phyloP scores from a whole-genome alignment of 2,329 filamentous ascomycete genomes.

The Colletotrichum sp. region DNA sequence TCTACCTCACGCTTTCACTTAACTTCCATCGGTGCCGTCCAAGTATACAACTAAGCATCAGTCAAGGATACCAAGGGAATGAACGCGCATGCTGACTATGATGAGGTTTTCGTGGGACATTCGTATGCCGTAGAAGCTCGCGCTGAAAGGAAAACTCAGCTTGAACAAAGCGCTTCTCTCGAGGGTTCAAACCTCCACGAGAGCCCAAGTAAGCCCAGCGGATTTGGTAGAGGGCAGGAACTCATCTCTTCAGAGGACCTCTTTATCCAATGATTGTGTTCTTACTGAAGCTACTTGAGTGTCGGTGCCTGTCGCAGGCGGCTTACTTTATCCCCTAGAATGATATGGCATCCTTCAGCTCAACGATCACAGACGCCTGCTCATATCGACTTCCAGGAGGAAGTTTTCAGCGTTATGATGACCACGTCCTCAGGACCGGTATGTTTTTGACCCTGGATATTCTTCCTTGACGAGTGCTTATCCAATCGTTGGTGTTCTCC shows the following conservation, averaged over 20 bases:
- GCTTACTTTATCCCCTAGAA: background rate
- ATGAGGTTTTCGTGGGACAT: background rate
- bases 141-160: rapidly evolving
- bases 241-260: background rate
- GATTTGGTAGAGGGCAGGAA: background rate
- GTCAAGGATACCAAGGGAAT: background rate
- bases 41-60: background rate
- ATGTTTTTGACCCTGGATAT: background rate
- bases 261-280: background rate
- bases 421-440: background rate
- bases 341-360: background rate
- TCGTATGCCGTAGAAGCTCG: background rate
- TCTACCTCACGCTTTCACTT: background rate
- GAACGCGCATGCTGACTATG: background rate
- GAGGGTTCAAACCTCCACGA: background rate
- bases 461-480: background rate
- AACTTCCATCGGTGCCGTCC: background rate
- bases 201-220: background rate
- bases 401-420: background rate
- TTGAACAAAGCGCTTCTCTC: background rate
- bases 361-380: background rate
- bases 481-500: rapidly evolving
- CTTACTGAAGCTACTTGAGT: background rate
- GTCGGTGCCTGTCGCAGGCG: background rate
- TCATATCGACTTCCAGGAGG: background rate